Conservation (phyloP, 2,329 filamentous ascomycete genomes). For the Curvularia hawaiiensis region DNA sequence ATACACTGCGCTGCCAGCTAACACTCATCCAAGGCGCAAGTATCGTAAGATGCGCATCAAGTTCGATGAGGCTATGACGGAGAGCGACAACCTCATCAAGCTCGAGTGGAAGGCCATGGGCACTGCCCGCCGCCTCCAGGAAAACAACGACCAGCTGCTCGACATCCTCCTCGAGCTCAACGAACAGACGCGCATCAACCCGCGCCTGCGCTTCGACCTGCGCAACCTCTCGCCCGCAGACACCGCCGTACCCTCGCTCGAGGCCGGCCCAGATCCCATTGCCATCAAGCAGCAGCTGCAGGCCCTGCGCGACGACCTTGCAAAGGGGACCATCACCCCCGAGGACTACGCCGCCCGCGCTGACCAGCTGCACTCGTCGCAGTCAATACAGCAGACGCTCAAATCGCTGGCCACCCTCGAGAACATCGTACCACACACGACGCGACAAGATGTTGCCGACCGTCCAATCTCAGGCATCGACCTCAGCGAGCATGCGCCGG, state of each 20-base stretch:
- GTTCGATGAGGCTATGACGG: conserved; percentile 78
- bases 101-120: conserved; percentile 80
- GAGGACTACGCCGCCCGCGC: conserved; percentile 38
- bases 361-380: conserved; percentile 37
- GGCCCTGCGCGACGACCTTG: conserved; percentile 45
- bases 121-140: conserved; percentile 80
- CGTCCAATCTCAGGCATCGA: conserved; percentile 49
- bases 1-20: not conserved
- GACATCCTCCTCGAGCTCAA: conserved; percentile 92
- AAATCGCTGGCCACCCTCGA: conserved; percentile 48
- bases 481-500: conserved; percentile 62
- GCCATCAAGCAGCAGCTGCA: conserved; percentile 33
- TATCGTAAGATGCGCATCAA: conserved; percentile 86
- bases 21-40: conserved; percentile 69
- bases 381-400: conserved; percentile 28
- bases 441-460: conserved; percentile 38
- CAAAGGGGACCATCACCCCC: conserved; percentile 31
- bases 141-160: conserved; percentile 91
- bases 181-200: conserved; percentile 76
- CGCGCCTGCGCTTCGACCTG: conserved; percentile 76
- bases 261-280: conserved; percentile 31
- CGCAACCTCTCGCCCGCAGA: conserved; percentile 46
- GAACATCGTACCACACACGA: conserved; percentile 49
- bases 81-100: conserved; percentile 81
- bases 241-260: conserved; percentile 33